Percentiles rank a stretch among this genome's conserved stretches.
These are phyloP conservation scores for Fusarium fujikuroi DNA, from an alignment of 2,329 filamentous ascomycete species.

Conservation along the genomic window DNA sequence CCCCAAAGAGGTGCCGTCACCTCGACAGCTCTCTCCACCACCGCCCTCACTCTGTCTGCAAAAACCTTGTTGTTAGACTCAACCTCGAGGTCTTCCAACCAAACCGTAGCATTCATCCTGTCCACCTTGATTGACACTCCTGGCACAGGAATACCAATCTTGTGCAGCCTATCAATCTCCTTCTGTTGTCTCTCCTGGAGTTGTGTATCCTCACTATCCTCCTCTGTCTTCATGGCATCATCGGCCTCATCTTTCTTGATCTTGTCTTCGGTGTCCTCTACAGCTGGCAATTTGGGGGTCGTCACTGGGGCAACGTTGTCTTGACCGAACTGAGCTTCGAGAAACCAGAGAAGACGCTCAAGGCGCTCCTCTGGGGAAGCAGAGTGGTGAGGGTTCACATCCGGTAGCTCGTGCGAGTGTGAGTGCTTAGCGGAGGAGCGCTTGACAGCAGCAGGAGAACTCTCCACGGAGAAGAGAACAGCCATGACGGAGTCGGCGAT, in stretches of 20 bases:
- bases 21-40: slow-evolving; percentile 90
- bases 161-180: slow-evolving; percentile 83
- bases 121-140: slow-evolving; percentile 89
- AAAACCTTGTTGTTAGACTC: slow-evolving; percentile 84
- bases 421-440: slow-evolving; percentile 58
- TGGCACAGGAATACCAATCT: slow-evolving; percentile 88
- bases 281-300: slow-evolving; percentile 64
- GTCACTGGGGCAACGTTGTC: slow-evolving; percentile 84
- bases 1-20: slow-evolving; percentile 81
- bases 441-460: slow-evolving; percentile 92
- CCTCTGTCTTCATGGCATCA: slow-evolving; percentile 49
- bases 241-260: slow-evolving; percentile 52
- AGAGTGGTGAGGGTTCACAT: slow-evolving; percentile 77
- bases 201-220: slow-evolving; percentile 55
- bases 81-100: slow-evolving; percentile 91
- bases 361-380: slow-evolving; percentile 80
- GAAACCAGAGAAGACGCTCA: slow-evolving; percentile 89
- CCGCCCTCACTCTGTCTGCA: slow-evolving; percentile 84
- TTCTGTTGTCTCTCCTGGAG: slow-evolving; percentile 67
- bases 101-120: slow-evolving; percentile 86
- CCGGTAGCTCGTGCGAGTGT: slow-evolving; percentile 56
- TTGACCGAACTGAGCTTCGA: slow-evolving; percentile 93
- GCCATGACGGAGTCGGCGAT: slow-evolving; percentile 98
- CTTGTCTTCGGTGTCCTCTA: slow-evolving; percentile 50
- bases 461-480: slow-evolving; percentile 90